Evolutionary conservation across 805 yeast genomes (phyloP), one percentile per base, ranked within the genome.

Genomic region (Wickerhamiella cacticola): DNA sequence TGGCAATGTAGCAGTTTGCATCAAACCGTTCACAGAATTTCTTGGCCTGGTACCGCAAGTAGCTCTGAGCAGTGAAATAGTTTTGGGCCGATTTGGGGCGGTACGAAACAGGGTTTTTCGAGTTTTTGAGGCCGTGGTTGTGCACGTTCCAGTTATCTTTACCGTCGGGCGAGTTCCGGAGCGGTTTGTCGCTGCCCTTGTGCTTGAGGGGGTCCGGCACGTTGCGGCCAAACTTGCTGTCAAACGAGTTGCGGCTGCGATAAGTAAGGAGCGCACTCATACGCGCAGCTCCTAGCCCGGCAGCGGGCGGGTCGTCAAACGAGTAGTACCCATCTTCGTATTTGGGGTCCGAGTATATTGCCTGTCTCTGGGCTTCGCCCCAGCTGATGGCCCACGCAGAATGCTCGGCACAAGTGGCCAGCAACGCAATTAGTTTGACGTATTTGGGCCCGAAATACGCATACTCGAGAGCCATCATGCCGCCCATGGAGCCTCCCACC

Each of bases 301-400:
- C 73, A 21, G 69, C 69, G 2, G 98, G 98, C 3, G 87, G 94
- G 48, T 80, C 85, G n/a, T 74, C 73, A 26, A 74, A 68, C 10
- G 78, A 67, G 61, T 85, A 89, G 64, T 84, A 87, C 1, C 98
- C 98, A 59, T 88, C 96, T 48, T 75, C 72, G 63, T 87, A 92
- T 60, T 82, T 82, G 8, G 97, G 97, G 62, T 92, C 98, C 10
- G 95, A 81, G 65, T 88, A 92, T 24, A 92, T 86, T 53, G 95
- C 79, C 63, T 92, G 98, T 57, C 98, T 75, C 66, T 92, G 98
- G 1, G 98, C 94, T 61, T 92, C 98, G 48, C 94, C 89, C 98
- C 98, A 92, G 3, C 95, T 84, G 35, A 92, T 92, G 55, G 97
- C 92, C 98, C 98, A 92, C 0, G 98, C 98, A 2, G 94, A 82